phyloP scores from a whole-genome alignment of 371 early-diverging fungal genomes.

The Entomophthora muscae region DNA sequence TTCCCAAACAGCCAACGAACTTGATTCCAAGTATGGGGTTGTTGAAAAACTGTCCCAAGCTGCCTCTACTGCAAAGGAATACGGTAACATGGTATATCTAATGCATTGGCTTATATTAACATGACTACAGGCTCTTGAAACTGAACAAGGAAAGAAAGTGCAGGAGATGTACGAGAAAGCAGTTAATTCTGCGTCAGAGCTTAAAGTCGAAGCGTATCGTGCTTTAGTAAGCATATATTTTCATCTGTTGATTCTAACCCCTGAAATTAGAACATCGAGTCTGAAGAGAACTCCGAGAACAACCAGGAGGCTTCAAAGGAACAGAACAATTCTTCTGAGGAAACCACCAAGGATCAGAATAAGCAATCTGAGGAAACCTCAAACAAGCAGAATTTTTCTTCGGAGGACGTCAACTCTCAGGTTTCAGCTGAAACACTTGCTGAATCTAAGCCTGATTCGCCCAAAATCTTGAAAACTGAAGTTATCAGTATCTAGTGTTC shows the following conservation, averaged over 20 bases:
- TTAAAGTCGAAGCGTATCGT: background rate
- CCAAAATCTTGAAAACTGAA: too few species aligned
- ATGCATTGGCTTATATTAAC: background rate
- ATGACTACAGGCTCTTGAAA: background rate
- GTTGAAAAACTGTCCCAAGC: background rate
- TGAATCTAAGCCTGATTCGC: too few species aligned
- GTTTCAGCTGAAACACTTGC: too few species aligned
- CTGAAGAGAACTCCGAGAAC: too few species aligned
- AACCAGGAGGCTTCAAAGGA: too few species aligned
- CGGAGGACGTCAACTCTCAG: too few species aligned
- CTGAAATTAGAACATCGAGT: too few species aligned
- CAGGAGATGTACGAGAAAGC: background rate
- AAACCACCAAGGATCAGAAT: too few species aligned
- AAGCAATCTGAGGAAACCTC: too few species aligned
- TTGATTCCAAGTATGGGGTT: background rate
- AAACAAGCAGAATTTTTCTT: too few species aligned
- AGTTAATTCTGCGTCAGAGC: background rate
- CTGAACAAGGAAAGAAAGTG: background rate
- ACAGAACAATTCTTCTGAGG: too few species aligned
- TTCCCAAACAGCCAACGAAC: background rate
- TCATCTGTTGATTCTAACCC: background rate
- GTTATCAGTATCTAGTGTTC: too few species aligned
- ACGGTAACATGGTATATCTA: background rate
- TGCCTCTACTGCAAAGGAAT: background rate
- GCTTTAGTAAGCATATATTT: background rate